Evolutionary conservation across 805 yeast genomes (phyloP).

Genomic region (Priceomyces fermenticarens): DNA sequence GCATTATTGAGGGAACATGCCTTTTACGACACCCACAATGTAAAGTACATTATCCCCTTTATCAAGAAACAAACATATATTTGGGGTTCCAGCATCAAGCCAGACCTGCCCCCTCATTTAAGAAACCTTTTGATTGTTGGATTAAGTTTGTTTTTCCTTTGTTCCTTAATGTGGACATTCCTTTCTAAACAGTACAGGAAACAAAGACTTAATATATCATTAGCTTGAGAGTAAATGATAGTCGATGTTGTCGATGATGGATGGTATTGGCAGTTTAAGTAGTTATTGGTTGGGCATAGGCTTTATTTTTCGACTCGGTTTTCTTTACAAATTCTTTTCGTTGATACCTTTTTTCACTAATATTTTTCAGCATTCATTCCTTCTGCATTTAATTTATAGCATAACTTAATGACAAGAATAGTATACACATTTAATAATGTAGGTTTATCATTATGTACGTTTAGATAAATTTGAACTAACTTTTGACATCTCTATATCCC

Average conservation of each 20-base stretch:
- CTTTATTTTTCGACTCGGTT: neutral
- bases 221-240: neutral
- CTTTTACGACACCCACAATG: conserved; percentile 27
- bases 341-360: neutral
- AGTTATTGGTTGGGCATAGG: no score
- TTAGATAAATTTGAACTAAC: conserved; percentile 6
- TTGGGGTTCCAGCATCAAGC: conserved; percentile 1
- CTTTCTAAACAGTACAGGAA: neutral
- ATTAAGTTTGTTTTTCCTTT: no score
- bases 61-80: conserved; percentile 21
- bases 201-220: neutral
- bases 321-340: neutral
- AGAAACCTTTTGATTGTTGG: no score
- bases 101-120: no score
- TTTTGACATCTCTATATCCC: conserved; percentile 39
- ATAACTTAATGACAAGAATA: neutral
- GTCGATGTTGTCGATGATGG: no score
- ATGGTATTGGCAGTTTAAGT: no score
- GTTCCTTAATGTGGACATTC: no score
- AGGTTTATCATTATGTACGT: neutral
- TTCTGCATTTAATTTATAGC: conserved; percentile 1
- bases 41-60: conserved; percentile 20
- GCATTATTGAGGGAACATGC: conserved; percentile 23
- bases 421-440: neutral
- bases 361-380: conserved; percentile 2